Evolutionary conservation across 2,329 filamentous ascomycete species (phyloP).

Genomic region (Clonostachys chloroleuca): DNA sequence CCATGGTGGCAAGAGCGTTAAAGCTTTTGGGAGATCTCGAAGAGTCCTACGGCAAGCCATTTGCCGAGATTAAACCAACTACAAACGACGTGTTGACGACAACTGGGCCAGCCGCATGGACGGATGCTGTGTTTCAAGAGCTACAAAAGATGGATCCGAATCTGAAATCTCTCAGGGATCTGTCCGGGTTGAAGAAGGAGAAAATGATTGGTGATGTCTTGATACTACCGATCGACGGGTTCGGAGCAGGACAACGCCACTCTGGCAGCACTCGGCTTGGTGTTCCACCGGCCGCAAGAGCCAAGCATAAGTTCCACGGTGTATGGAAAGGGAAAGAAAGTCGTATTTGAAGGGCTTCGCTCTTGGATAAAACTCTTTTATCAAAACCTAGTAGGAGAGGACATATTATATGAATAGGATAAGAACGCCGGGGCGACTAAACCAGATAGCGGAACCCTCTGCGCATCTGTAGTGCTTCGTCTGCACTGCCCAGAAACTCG

Average conservation of each 20-base stretch:
- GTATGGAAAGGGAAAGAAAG: too few relatives aligned
- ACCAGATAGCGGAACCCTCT: constrained; percentile 43
- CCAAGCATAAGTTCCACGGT: too few relatives aligned
- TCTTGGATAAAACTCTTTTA: too few relatives aligned
- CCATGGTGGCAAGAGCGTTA: constrained; percentile 72
- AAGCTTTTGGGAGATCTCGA: constrained; percentile 64
- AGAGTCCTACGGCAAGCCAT: constrained; percentile 58
- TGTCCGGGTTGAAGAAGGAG: constrained; percentile 77
- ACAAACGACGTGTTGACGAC: constrained; percentile 21
- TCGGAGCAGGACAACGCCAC: constrained; percentile 35
- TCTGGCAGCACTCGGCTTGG: constrained; percentile 16
- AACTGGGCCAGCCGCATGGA: constrained; percentile 93
- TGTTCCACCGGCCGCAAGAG: constrained; percentile 5
- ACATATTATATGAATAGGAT: too few relatives aligned
- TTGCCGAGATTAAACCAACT: constrained; percentile 67
- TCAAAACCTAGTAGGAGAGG: too few relatives aligned
- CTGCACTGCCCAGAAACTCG: constrained; percentile 31
- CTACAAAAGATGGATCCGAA: constrained; percentile 11
- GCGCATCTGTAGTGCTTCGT: constrained; percentile 38
- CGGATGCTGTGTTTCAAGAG: constrained; percentile 71
- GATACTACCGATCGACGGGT: constrained; percentile 92
- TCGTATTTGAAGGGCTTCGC: too few relatives aligned
- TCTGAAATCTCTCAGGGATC: constrained; percentile 38
- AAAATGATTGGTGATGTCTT: constrained; percentile 93
- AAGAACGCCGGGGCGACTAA: constrained; percentile 9